A percentile compares a stretch with the other conserved stretches of the same genome.
These are phyloP conservation scores for Candolleomyces eurysporus DNA, from an alignment of 768 basidiomycete species.

Conservation along the genomic window DNA sequence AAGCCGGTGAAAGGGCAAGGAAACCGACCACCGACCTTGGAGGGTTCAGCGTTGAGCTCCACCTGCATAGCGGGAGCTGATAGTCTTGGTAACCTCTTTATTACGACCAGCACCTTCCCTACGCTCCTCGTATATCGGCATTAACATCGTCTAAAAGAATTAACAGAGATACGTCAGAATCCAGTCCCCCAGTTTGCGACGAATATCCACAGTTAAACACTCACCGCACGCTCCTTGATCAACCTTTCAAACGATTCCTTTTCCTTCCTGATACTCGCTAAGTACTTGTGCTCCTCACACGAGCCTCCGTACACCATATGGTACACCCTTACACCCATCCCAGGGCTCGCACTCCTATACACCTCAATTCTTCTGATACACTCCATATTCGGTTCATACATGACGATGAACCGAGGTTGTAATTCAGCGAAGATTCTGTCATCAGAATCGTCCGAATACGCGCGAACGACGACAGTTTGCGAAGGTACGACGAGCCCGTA, in stretches of 20 bases:
- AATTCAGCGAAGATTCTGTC: conserved; percentile 86
- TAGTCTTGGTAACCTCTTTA: conserved; percentile 72
- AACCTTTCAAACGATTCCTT: conserved; percentile 92
- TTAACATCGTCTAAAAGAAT: conserved; percentile 72
- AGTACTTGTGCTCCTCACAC: conserved; percentile 94
- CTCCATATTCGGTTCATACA: conserved; percentile 93
- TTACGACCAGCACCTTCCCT: conserved; percentile 36
- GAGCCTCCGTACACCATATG: conserved; percentile 94
- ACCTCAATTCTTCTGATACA: conserved; percentile 93
- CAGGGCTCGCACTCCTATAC: conserved; percentile 82
- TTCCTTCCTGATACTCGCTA: conserved; percentile 84
- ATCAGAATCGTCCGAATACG: conserved; percentile 91
- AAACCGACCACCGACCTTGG: conserved; percentile 50
- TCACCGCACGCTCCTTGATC: conserved; percentile 87
- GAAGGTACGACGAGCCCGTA: conserved; percentile 80
- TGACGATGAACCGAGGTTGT: conserved; percentile 87
- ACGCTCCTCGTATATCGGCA: conserved; percentile 73
- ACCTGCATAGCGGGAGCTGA: conserved; percentile 84
- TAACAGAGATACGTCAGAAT: neutral
- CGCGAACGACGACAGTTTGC: conserved; percentile 80
- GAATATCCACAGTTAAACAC: conserved; percentile 25
- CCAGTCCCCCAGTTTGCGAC: too few species aligned
- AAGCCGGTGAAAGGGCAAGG: too few species aligned
- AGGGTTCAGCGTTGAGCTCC: conserved; percentile 70
- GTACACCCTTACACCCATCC: conserved; percentile 83